These are phyloP conservation scores for Myriosclerotinia curreyana DNA, from an alignment of 2,329 filamentous ascomycete genomes.

Conservation along the genomic window DNA sequence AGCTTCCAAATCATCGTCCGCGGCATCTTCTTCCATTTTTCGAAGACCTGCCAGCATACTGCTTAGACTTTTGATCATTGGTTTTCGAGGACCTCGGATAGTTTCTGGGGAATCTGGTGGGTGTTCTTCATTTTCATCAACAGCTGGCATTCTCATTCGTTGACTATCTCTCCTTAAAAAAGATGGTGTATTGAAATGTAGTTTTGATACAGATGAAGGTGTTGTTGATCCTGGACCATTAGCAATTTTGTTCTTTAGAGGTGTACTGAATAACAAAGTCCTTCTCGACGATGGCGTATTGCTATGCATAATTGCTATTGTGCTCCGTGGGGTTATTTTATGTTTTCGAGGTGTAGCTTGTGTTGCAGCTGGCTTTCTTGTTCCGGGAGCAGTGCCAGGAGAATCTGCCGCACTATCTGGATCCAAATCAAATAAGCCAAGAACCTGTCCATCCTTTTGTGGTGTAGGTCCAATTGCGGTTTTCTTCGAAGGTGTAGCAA, in stretches of 20 bases:
- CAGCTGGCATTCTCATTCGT: conserved; percentile 46
- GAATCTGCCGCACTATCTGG: conserved; percentile 49
- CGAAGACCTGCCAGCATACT: conserved; percentile 69
- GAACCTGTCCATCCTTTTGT: conserved; percentile 71
- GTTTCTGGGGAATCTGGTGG: conserved; percentile 47
- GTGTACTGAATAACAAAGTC: conserved; percentile 63
- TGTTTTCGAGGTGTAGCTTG: conserved; percentile 43
- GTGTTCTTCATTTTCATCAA: conserved; percentile 56
- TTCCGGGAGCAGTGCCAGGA: conserved; percentile 20
- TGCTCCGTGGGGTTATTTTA: conserved; percentile 1
- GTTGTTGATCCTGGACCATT: conserved; percentile 44
- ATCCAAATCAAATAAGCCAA: conserved; percentile 72
- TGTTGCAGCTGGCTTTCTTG: conserved; percentile 30
- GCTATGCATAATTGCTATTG: conserved; percentile 26
- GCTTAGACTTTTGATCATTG: conserved; percentile 67
- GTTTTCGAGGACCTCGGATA: conserved; percentile 54
- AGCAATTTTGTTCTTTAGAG: conserved; percentile 50
- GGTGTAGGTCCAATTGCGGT: conserved; percentile 73
- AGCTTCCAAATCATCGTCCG: conserved; percentile 72
- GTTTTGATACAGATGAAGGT: conserved; percentile 52
- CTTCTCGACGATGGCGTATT: conserved; percentile 55
- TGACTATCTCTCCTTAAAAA: conserved; percentile 58
- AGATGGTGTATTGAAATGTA: conserved; percentile 65
- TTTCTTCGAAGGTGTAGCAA: conserved; percentile 53
- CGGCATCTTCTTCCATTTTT: conserved; percentile 64